phyloP scores from a whole-genome alignment of 176 grass and related monocot genomes.

The Panicum miliaceum region DNA sequence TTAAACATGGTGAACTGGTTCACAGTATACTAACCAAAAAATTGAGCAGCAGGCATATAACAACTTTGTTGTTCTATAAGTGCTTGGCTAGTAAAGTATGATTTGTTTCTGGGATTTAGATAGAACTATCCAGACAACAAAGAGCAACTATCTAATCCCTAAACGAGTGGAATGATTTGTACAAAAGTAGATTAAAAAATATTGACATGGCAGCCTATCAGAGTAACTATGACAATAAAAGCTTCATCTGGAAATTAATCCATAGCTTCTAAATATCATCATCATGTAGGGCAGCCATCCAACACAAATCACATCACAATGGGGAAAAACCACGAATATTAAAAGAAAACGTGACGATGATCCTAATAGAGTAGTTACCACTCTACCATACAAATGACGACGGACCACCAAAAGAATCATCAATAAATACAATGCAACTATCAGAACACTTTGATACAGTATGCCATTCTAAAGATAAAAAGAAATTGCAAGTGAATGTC shows the following conservation, averaged over 20 bases:
- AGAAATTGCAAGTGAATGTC: neutral
- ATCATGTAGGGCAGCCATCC: slow-evolving; percentile 47
- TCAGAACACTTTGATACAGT: neutral
- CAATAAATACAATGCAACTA: neutral
- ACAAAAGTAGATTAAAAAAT: neutral
- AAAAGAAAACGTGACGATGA: neutral
- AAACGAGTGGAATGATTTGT: neutral
- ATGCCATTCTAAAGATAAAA: slow-evolving; percentile 22
- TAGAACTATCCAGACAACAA: neutral
- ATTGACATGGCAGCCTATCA: slow-evolving; percentile 40
- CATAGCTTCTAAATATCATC: slow-evolving; percentile 60
- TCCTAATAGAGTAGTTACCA: neutral
- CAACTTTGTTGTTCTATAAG: neutral
- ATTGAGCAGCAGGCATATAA: neutral
- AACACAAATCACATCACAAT: neutral
- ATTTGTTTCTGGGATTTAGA: neutral
- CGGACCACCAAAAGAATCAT: neutral
- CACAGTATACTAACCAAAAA: neutral
- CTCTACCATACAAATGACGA: neutral
- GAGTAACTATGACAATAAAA: slow-evolving; percentile 85
- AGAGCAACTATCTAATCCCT: neutral
- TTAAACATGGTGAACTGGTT: neutral
- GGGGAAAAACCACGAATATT: neutral
- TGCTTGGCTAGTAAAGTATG: neutral
- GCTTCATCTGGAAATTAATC: slow-evolving; percentile 68